phyloP scores from a whole-genome alignment of 345 rosid genomes.

The Hirschfeldia incana region DNA sequence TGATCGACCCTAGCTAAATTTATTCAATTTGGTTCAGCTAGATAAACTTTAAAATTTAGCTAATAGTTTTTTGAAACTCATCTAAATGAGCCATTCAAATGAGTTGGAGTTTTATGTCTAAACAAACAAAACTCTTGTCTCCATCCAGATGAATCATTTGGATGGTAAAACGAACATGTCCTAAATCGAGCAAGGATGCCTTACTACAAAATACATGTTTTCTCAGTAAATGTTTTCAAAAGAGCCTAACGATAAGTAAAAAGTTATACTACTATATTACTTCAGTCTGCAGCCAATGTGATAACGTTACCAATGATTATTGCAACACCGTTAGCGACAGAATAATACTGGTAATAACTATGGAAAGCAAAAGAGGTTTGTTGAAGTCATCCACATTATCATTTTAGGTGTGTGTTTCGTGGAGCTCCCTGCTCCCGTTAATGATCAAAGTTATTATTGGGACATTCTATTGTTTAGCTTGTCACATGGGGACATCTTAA shows the following conservation, averaged over 20 bases:
- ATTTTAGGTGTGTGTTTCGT: slow-evolving; percentile 4
- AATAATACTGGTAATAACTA: not conserved
- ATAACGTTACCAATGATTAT: slow-evolving; percentile 11
- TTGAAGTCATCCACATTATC: not conserved
- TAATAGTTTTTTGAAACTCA: too few relatives aligned
- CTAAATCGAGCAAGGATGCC: not conserved
- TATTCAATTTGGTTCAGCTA: too few relatives aligned
- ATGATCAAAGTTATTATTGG: slow-evolving; percentile 25
- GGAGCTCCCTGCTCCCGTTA: slow-evolving; percentile 20
- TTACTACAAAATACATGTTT: not conserved
- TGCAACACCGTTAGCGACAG: not conserved
- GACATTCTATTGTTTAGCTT: slow-evolving; percentile 36
- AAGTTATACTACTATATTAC: not conserved
- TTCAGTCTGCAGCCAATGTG: slow-evolving; percentile 14
- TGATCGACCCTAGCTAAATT: too few relatives aligned
- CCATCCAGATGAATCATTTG: too few relatives aligned
- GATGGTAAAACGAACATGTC: not conserved
- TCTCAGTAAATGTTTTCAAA: not conserved
- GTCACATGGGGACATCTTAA: slow-evolving; percentile 41
- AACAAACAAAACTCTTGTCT: too few relatives aligned
- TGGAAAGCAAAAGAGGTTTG: not conserved
- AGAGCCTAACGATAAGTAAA: not conserved
- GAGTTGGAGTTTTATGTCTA: too few relatives aligned
- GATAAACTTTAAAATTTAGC: too few relatives aligned
- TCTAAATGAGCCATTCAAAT: too few relatives aligned